phyloP scores from a whole-genome alignment of 345 rosid species.

The Moricandia arvensis region DNA sequence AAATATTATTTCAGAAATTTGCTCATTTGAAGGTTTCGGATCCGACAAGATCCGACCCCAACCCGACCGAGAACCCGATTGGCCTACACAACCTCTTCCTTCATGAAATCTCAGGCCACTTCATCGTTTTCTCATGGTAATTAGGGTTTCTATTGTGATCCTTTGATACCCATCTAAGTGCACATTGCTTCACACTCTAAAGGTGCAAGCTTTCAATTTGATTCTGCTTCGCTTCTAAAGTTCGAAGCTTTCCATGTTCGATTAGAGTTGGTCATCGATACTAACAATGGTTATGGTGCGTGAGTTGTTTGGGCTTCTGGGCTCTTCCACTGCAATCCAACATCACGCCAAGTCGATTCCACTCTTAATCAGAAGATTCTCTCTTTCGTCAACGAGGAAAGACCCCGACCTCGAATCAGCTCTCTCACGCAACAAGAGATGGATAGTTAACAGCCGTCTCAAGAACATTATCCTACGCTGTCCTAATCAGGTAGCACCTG shows the following conservation, averaged over 20 bases:
- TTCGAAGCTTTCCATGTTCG: not conserved
- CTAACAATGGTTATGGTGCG: slow-evolving; percentile 16
- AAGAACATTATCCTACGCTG: slow-evolving; percentile 76
- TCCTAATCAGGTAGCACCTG: slow-evolving; percentile 60
- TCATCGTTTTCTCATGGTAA: not conserved
- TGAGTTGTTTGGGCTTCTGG: not conserved
- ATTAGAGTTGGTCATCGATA: not conserved
- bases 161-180: not conserved
- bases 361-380: slow-evolving; percentile 47
- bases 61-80: no score
- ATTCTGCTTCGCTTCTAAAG: not conserved
- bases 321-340: not conserved
- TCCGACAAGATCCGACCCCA: no score
- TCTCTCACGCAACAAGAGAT: slow-evolving; percentile 77
- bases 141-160: not conserved
- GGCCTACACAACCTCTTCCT: not conserved
- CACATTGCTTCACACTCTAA: no score
- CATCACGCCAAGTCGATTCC: slow-evolving; percentile 17
- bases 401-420: slow-evolving; percentile 81
- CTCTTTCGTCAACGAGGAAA: slow-evolving; percentile 92
- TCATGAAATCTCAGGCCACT: not conserved
- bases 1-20: no score
- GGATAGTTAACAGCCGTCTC: slow-evolving; percentile 86
- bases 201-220: no score
- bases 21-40: no score